Evolutionary conservation across 2,329 filamentous ascomycete species (phyloP).

Genomic region (Colletotrichum incanum): DNA sequence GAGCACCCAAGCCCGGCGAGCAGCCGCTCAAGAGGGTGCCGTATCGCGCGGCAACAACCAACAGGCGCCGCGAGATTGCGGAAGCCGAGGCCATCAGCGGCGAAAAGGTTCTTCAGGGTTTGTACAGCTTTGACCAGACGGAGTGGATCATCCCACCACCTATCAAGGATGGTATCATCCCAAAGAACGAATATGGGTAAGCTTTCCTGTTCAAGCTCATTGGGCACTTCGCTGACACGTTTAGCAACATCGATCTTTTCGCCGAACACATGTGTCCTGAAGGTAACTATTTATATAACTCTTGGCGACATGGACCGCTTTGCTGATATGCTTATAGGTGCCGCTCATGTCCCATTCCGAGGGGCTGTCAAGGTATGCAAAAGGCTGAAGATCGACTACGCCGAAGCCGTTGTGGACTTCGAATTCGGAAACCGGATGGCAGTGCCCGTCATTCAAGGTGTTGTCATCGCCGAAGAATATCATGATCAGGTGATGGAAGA

Average conservation of each 20-base stretch:
- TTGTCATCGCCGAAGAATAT: constrained; percentile 89
- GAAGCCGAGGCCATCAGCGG: constrained; percentile 86
- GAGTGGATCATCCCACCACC: constrained; percentile 95
- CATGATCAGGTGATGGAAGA: constrained; percentile 82
- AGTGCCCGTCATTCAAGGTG: constrained; percentile 90
- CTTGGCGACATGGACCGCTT: neutral
- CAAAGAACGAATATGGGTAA: constrained; percentile 90
- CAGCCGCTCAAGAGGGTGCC: constrained; percentile 88
- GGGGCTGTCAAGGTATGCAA: constrained; percentile 87
- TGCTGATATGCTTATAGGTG: constrained; percentile 64
- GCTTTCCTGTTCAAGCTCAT: constrained; percentile 15
- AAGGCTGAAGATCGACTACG: constrained; percentile 87
- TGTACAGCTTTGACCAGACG: constrained; percentile 89
- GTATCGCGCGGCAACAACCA: constrained; percentile 90
- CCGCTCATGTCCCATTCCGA: constrained; percentile 85
- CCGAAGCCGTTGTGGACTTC: constrained; percentile 95
- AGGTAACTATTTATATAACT: constrained; percentile 49
- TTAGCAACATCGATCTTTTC: constrained; percentile 91
- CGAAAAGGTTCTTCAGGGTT: constrained; percentile 86
- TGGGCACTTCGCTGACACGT: neutral
- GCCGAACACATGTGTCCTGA: constrained; percentile 91
- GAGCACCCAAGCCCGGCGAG: constrained; percentile 79
- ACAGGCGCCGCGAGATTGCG: constrained; percentile 89
- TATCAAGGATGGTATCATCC: constrained; percentile 87
- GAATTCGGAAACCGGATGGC: constrained; percentile 97